Conservation (phyloP, 2,329 filamentous ascomycete genomes). For the Penicillium sp. region DNA sequence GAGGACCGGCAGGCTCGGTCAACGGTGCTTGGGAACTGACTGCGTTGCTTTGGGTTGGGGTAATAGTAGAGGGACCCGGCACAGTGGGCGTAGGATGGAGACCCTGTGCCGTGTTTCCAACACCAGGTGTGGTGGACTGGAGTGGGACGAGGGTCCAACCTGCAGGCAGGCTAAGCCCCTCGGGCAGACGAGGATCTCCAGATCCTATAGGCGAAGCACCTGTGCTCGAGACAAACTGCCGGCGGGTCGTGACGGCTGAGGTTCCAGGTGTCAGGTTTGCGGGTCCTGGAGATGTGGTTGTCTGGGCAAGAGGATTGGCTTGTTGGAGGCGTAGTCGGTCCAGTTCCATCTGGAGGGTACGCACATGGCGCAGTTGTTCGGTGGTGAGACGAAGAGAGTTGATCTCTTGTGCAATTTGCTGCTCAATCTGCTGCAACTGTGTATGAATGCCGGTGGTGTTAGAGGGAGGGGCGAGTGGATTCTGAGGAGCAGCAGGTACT, state of each 20-base stretch:
- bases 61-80: conserved; percentile 3
- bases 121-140: conserved; percentile 18
- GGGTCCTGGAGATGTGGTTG: conserved; percentile 10
- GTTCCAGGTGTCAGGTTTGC: conserved; percentile 18
- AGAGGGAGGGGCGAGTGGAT: conserved; percentile 15
- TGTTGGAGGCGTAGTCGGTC: conserved; percentile 59
- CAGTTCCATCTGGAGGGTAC: conserved; percentile 65
- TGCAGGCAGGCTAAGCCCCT: conserved; percentile 51
- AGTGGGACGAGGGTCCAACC: conserved; percentile 45
- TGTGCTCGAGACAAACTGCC: conserved; percentile 31
- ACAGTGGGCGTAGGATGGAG: conserved; percentile 2
- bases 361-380: conserved; percentile 66
- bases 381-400: conserved; percentile 61
- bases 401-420: conserved; percentile 67
- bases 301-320: conserved; percentile 17
- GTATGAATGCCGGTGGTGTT: conserved; percentile 47
- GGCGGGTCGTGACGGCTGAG: conserved; percentile 20
- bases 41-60: conserved; percentile 2
- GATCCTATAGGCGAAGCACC: conserved; percentile 34
- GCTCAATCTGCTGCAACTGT: conserved; percentile 65
- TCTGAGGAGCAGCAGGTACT: conserved; percentile 13
- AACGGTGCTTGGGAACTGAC: background rate
- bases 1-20: background rate
- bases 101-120: conserved; percentile 4
- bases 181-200: conserved; percentile 49